A percentile compares a stretch with the other conserved stretches of the same genome.
These are phyloP conservation scores for Colletotrichum sp. DNA, from an alignment of 2,329 filamentous ascomycete genomes.

Conservation along the genomic window DNA sequence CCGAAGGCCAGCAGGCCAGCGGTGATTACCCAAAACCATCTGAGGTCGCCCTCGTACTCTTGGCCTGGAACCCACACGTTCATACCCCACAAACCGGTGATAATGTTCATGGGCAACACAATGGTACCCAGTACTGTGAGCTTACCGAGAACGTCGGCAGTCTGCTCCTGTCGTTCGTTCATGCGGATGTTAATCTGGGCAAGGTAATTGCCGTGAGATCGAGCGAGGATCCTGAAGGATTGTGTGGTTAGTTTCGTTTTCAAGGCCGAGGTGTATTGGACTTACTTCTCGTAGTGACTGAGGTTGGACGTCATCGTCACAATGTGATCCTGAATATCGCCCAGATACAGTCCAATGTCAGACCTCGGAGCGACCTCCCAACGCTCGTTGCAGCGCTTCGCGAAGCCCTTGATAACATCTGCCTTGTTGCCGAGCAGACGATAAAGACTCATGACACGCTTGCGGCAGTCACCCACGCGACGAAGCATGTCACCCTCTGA, in stretches of 20 bases:
- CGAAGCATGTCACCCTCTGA: constrained; percentile 82
- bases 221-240: constrained; percentile 73
- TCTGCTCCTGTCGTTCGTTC: constrained; percentile 97
- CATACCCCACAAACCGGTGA: constrained; percentile 98
- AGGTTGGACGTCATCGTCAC: constrained; percentile 98
- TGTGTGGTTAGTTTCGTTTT: neutral
- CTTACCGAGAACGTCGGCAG: constrained; percentile 91
- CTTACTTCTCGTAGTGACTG: constrained; percentile 93
- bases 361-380: constrained; percentile 95
- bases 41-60: constrained; percentile 74
- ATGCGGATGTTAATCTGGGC: constrained; percentile 99
- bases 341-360: constrained; percentile 96
- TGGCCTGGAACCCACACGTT: constrained; percentile 97
- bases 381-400: constrained; percentile 96
- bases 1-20: constrained; percentile 80
- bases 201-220: constrained; percentile 96
- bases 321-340: constrained; percentile 99
- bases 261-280: constrained; percentile 19
- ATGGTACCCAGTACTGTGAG: constrained; percentile 96
- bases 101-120: constrained; percentile 98
- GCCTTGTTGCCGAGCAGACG: constrained; percentile 94
- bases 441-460: constrained; percentile 97
- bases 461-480: constrained; percentile 90
- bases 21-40: constrained; percentile 79
- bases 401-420: constrained; percentile 98